phyloP scores from a whole-genome alignment of 768 basidiomycete genomes.

The Podaxis sp. region DNA sequence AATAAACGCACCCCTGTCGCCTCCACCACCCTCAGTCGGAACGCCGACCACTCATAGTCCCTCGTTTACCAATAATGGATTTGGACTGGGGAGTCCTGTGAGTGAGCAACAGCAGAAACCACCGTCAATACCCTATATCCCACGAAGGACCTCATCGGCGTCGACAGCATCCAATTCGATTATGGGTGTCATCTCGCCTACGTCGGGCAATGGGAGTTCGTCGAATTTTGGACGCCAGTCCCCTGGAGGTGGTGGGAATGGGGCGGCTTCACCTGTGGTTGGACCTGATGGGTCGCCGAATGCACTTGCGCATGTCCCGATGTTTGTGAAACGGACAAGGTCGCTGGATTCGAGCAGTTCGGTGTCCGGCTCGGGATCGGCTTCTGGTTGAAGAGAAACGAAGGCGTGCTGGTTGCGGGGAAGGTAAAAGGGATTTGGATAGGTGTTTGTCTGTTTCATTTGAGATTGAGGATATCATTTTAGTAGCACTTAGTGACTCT shows the following conservation, averaged over 20 bases:
- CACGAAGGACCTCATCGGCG: conserved; percentile 52
- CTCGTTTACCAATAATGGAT: neutral
- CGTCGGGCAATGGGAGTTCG: conserved; percentile 6
- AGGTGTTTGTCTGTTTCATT: no score
- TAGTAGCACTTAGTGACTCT: neutral
- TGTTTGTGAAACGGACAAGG: conserved; percentile 8
- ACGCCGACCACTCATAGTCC: conserved; percentile 9
- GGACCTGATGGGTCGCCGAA: conserved; percentile 4
- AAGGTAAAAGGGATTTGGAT: neutral
- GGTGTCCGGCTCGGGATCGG: neutral
- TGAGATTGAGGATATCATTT: neutral
- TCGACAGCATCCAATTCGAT: conserved; percentile 27
- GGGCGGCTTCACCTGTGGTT: neutral
- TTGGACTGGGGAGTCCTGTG: conserved; percentile 7
- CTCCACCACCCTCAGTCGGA: conserved; percentile 27
- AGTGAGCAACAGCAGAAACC: conserved; percentile 32
- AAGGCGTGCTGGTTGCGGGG: neutral
- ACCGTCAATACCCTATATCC: conserved; percentile 57
- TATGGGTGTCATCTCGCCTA: conserved; percentile 37
- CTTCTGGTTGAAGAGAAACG: neutral
- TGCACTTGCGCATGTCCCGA: conserved; percentile 11
- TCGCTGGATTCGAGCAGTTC: neutral
- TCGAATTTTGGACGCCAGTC: neutral
- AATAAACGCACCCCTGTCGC: conserved; percentile 15
- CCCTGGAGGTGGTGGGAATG: neutral